A percentile compares a stretch with the other conserved stretches of the same genome.
Evolutionary conservation across 108 stramenopile species (phyloP).

Genomic region (Nitzschia sp.): DNA sequence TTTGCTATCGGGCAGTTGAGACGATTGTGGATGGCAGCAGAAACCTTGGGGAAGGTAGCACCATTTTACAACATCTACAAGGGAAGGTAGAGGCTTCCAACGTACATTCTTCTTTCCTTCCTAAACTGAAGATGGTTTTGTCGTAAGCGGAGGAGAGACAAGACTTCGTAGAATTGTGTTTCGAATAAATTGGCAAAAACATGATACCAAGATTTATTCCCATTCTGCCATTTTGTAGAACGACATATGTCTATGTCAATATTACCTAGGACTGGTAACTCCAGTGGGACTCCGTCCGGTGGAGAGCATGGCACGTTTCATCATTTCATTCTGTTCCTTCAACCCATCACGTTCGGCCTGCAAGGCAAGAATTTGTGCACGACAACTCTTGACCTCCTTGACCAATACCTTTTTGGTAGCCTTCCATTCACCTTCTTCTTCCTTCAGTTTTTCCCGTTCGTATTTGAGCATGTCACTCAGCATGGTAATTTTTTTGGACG

Average conservation of each 20-base stretch:
- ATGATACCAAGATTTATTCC: too few species aligned
- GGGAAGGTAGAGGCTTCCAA: background rate
- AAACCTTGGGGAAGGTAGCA: too few species aligned
- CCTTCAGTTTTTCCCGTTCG: constrained; percentile 68
- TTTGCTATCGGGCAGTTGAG: background rate
- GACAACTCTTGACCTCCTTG: constrained; percentile 82
- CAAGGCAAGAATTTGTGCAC: constrained; percentile 66
- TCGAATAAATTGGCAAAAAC: too few species aligned
- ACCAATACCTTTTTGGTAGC: constrained; percentile 78
- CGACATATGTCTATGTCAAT: background rate
- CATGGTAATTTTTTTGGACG: constrained; percentile 63
- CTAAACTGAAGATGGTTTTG: too few species aligned
- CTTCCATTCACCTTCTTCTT: constrained; percentile 78
- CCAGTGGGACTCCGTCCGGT: constrained; percentile 11
- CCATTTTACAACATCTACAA: background rate
- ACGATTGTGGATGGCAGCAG: background rate
- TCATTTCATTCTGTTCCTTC: constrained; percentile 65
- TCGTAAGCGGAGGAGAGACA: too few species aligned
- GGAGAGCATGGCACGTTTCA: constrained; percentile 49
- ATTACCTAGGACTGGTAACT: constrained; percentile 11
- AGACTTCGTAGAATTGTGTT: too few species aligned
- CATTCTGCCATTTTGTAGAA: too few species aligned
- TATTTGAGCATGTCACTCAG: constrained; percentile 78
- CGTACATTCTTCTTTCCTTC: too few species aligned
- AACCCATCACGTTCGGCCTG: constrained; percentile 80